These are phyloP conservation scores for Entomortierella chlamydospora DNA, from an alignment of 192 early-diverging fungal genomes.

Conservation along the genomic window DNA sequence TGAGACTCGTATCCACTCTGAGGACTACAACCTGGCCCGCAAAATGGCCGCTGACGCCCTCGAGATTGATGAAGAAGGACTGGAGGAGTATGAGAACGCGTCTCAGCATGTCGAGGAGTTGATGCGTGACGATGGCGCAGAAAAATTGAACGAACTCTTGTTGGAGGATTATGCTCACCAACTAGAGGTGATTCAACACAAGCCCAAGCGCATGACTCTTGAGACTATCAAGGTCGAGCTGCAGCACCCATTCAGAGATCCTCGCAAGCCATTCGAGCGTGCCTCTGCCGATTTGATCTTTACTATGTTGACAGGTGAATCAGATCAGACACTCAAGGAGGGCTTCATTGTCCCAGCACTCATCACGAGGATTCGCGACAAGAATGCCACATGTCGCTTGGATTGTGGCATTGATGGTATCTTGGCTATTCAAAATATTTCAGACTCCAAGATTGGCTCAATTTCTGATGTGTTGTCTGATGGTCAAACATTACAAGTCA, in stretches of 20 bases:
- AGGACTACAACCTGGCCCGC: slow-evolving; percentile 94
- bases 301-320: slow-evolving; percentile 89
- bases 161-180: slow-evolving; percentile 92
- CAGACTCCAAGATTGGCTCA: slow-evolving; percentile 67
- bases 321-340: slow-evolving; percentile 72
- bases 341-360: slow-evolving; percentile 76
- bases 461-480: slow-evolving; percentile 72
- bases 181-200: slow-evolving; percentile 76
- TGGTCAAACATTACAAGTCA: slow-evolving; percentile 78
- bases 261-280: slow-evolving; percentile 67
- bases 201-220: slow-evolving; percentile 85
- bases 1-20: slow-evolving; percentile 94
- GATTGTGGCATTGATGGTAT: slow-evolving; percentile 88
- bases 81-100: slow-evolving; percentile 76
- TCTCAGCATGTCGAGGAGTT: slow-evolving; percentile 88
- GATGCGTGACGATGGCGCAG: slow-evolving; percentile 69
- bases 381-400: slow-evolving; percentile 80
- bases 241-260: slow-evolving; percentile 83
- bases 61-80: slow-evolving; percentile 85
- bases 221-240: slow-evolving; percentile 90
- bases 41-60: slow-evolving; percentile 97
- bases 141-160: slow-evolving; percentile 86
- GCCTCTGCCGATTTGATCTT: slow-evolving; percentile 74
- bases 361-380: slow-evolving; percentile 77
- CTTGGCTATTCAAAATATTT: slow-evolving; percentile 72